Evolutionary conservation across 495 filamentous ascomycete genomes (phyloP), one percentile per base, ranked within the genome.

Genomic region (Penicillium simplicissimum): DNA sequence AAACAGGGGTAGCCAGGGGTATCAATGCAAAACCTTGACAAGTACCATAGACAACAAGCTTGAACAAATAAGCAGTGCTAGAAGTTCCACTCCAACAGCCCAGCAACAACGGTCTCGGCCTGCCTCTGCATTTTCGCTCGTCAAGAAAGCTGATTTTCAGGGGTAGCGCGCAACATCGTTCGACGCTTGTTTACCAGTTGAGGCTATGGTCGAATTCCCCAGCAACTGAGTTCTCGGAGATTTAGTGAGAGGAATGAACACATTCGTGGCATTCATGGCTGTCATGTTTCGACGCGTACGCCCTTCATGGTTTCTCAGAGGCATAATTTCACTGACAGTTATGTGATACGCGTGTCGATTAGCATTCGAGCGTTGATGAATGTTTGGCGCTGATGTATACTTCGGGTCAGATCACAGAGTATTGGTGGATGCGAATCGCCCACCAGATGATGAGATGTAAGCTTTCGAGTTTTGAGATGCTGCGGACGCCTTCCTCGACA

Each of bases 241-340:
- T 58, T 55, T 43, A 55, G 38, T 34, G 48, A n/a, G 34, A 42
- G 58, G 63, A 65, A 65, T 65, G 63, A 34, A 54, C 40, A 40
- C 34, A 11, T 48, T 52, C 49, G 4, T 45, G n/a, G n/a, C 8
- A 19, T 35, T 11, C 28, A 48, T 17, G 55, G 38, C 43, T 57
- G 45, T 36, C 40, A 52, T 52, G 31, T 51, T 58, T 55, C 15
- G 8, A 38, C 15, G 31, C 17, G 28, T 53, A 53, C 28, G 31
- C 51, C 19, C 0, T 53, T 45, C 31, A 23, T 13, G 28, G 7
- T 31, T 11, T 31, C 35, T 14, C n/a, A 2, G 13, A 25, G 23
- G 11, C 23, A 14, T 8, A 23, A 23, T 4, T 21, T 43, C 8
- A 21, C 21, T 28, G 1, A 19, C 14, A 23, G 25, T 7, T n/a